phyloP scores from a whole-genome alignment of 495 filamentous ascomycete species.

The Neurospora tetrasperma region DNA sequence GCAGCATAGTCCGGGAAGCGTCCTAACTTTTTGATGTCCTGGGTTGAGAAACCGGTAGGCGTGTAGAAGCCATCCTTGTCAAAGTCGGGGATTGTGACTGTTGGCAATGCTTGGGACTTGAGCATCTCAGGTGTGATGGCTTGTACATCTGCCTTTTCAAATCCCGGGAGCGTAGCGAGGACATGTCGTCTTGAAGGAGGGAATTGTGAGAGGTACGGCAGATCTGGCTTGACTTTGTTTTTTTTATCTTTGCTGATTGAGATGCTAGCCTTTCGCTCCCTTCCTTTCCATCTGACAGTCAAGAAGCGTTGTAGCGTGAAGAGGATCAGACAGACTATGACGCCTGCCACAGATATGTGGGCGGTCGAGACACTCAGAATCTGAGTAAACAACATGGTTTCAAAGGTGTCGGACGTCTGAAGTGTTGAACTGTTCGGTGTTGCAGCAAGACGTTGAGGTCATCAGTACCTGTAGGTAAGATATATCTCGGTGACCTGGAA shows the following conservation, averaged over 20 bases:
- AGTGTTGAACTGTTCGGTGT: background rate
- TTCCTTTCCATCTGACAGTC: background rate
- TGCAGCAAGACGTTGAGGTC: background rate
- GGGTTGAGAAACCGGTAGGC: conserved; percentile 43
- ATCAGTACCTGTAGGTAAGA: background rate
- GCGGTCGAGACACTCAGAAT: background rate
- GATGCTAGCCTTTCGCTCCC: background rate
- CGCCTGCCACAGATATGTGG: background rate
- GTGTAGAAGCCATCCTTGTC: conserved; percentile 11
- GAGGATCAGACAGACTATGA: background rate
- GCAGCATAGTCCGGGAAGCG: conserved; percentile 76
- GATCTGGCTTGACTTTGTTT: background rate
- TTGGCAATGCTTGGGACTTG: conserved; percentile 8
- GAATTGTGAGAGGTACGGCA: conserved; percentile 11
- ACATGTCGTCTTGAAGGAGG: conserved; percentile 32
- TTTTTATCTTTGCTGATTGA: background rate
- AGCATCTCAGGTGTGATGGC: conserved; percentile 2
- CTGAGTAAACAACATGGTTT: background rate
- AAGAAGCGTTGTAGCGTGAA: background rate
- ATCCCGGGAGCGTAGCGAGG: conserved; percentile 16
- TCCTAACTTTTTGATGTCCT: conserved; percentile 63
- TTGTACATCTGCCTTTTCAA: conserved; percentile 9
- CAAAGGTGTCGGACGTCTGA: background rate
- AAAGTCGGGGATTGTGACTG: conserved; percentile 8
- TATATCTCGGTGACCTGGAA: background rate